Evolutionary conservation across 257 asterid species (phyloP), one percentile per base, ranked within the genome.

Genomic region (Solanum appendiculatum): DNA sequence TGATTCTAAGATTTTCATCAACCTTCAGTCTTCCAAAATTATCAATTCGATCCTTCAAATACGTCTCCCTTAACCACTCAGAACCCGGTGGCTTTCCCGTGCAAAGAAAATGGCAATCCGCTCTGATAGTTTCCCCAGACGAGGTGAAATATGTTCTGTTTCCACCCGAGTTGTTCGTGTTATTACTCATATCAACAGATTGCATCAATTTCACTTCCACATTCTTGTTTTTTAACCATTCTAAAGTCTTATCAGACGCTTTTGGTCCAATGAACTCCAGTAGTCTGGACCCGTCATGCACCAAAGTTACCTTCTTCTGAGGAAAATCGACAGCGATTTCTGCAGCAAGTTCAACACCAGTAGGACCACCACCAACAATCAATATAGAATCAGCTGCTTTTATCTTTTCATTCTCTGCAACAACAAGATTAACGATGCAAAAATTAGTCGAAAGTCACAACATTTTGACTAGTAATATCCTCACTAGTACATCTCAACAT

Each of bases 271-370:
- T 93, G 89, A 95, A 95, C 80, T 96, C 98, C n/a, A 96, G 89
- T 87, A 96, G 77, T 87, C 98, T 89, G 5, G 93, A 86, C 20
- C 99, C 98, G 3, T 92, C 85, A 27, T 96, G 99, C 74, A 95
- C 95, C 9, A 96, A 89, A 37, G 89, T 91, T 7, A 95, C 94
- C 86, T 85, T 92, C 88, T 93, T 96, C 3, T 91, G 91, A 0
- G 94, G 93, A 82, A 92, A 95, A 89, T 94, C 98, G 3, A 94
- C 94, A 9, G 96, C 95, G 3, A 96, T 93, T 86, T 96, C 98
- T n/a, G 93, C 97, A 13, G 98, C 97, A 66, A 96, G 95, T 84
- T 96, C 98, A n/a, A 96, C 98, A 6, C 98, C 98, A 25, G 92
- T 88, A 18, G 98, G 97, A 12, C 98, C 97, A 51, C 98, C 98